Evolutionary conservation across 768 basidiomycete species (phyloP), one percentile per base, ranked within the genome.

Genomic region (Lactarius hatsudake): DNA sequence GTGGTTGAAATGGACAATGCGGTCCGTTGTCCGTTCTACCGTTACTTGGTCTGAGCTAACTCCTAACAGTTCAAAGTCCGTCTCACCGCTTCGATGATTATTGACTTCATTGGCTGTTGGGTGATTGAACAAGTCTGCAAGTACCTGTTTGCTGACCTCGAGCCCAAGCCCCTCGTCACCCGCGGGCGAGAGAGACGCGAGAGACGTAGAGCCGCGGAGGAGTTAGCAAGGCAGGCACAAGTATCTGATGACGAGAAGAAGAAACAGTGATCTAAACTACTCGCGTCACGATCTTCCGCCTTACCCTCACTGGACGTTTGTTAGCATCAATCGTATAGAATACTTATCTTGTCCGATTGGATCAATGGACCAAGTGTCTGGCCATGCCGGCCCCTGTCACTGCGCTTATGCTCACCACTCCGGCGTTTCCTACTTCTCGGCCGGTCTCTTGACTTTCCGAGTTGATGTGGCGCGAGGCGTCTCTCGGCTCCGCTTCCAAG

Each of bases 41-140:
- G 34, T 42, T 34, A 6, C 32, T 30, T 9, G 20, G 23, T 20
- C 36, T n/a, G 42, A 36, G 69, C 28, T 70, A 28, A 54, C 18
- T n/a, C 62, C 23, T 40, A 65, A 61, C 26, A 96, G 94, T 99
- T 99, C 85, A 92, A 90, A 75, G 61, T 89, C 72, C 84, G 82
- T 65, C 77, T 99, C 69, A 94, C 93, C 0, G 69, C 79, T 12
- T 82, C 87, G 54, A 99, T 99, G 97, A 72, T 91, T 34, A 75
- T 88, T 59, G 97, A 99, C 78, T 97, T 97, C 70, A 85, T 77
- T 7, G 94, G 93, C 0, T 98, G 96, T 74, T 98, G 86, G 84
- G 72, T 88, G 57, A 83, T 97, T 58, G 96, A 99, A 75, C 82
- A 82, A 59, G 75, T 80, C 8, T 95, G 94, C 82, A 98, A 98